Conservation (phyloP, 2,329 filamentous ascomycete genomes). For the Phaeosphaeriaceae sp. region DNA sequence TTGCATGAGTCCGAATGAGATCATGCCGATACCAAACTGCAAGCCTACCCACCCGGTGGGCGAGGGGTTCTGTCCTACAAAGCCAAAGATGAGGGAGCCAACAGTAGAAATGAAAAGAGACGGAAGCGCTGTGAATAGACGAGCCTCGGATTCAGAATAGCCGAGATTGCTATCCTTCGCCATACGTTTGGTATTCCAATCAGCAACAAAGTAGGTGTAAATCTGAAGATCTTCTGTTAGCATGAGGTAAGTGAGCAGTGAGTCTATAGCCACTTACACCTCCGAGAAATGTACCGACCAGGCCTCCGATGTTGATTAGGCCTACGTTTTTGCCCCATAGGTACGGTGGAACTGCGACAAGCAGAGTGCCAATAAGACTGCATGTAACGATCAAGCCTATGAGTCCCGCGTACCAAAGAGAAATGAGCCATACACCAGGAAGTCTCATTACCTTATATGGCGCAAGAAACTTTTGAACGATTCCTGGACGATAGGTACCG, state of each 20-base stretch:
- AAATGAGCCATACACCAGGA: conserved; percentile 52
- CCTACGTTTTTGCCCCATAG: conserved; percentile 51
- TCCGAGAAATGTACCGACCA: conserved; percentile 48
- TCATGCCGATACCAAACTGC: conserved; percentile 48
- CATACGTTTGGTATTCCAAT: conserved; percentile 45
- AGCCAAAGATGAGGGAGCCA: conserved; percentile 50
- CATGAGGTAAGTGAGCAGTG: neutral
- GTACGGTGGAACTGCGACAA: conserved; percentile 50
- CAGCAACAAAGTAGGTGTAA: conserved; percentile 48
- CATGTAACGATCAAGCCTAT: conserved; percentile 51
- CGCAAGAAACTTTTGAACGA: conserved; percentile 44
- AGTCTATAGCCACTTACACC: conserved; percentile 17
- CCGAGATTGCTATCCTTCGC: conserved; percentile 47
- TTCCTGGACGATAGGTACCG: conserved; percentile 43
- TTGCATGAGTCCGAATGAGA: conserved; percentile 51
- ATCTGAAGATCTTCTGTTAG: conserved; percentile 6
- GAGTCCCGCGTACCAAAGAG: conserved; percentile 51
- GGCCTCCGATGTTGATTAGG: conserved; percentile 47
- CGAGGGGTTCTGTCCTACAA: conserved; percentile 48
- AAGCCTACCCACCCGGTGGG: conserved; percentile 49
- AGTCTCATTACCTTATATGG: conserved; percentile 48
- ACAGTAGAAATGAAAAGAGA: conserved; percentile 46
- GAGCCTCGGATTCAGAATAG: conserved; percentile 49
- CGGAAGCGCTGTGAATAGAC: conserved; percentile 49
- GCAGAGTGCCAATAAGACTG: conserved; percentile 45